Evolutionary conservation across 495 filamentous ascomycete species (phyloP), one percentile per base, ranked within the genome.

Genomic region (Hyphodiscus hymeniophilus): DNA sequence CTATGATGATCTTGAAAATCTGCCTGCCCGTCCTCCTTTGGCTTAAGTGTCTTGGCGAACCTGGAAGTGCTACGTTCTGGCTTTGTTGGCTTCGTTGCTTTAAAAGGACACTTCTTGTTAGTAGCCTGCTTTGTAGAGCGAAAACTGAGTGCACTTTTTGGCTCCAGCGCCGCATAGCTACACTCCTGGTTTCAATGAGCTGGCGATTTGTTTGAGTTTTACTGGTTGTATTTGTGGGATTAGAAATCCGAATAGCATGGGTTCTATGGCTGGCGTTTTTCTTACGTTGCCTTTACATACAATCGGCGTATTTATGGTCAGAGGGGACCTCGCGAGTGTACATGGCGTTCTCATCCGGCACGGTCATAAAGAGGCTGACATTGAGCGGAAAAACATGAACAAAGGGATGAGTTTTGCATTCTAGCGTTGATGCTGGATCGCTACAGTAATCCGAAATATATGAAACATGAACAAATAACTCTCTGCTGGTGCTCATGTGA

Each of bases 1-100:
- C 52, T 92, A 90, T 52, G 80, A 82, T 48, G 80, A 89, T 60
- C 66, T 94, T 50, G 86, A 92, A 40, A 55, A 46, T 33, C 33
- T 47, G 20, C 55, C 55, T 21, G 38, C 23, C 33, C 36, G 46
- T 31, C 32, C 28, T 38, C 32, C 33, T 32, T 38, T 36, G n/a
- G 12, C 13, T 7, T 36, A 36, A 17, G 33, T 36, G 10, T 24
- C 38, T 24, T 5, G 17, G 22, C 20, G 7, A 42, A 26, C 18
- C 6, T 21, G 3, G 17, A 15, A 13, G 7, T 12, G 17, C 23
- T 13, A 6, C 38, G 23, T 41, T 21, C 15, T 20, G 21, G n/a
- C 30, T n/a, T 33, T n/a, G n/a, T 7, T n/a, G 30, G 30, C 30
- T n/a, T 33, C 30, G 30, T 7, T 33, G 30, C 30, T 33, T n/a